A percentile compares a stretch with the other conserved stretches of the same genome.
Conservation (phyloP, 805 yeast genomes). For the Kurtzmaniella fragi region DNA sequence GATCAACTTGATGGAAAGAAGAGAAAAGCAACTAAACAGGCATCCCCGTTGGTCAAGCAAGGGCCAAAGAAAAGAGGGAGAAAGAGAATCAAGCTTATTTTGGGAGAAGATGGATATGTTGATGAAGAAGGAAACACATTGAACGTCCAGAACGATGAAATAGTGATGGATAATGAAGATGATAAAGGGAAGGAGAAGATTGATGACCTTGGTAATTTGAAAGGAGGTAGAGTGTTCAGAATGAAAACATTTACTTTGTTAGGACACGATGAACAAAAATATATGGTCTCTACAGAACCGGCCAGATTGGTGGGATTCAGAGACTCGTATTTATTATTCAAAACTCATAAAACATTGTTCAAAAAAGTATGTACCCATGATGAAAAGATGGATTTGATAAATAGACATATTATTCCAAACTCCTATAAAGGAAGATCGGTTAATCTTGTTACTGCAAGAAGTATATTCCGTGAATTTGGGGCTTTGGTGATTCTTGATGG, state of each 20-base stretch:
- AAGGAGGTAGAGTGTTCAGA: slow-evolving; percentile 70
- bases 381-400: slow-evolving; percentile 79
- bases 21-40: slow-evolving; percentile 8
- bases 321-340: slow-evolving; percentile 85
- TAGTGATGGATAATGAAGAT: slow-evolving; percentile 64
- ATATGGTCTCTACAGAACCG: slow-evolving; percentile 93
- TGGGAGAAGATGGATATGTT: slow-evolving; percentile 37
- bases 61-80: slow-evolving; percentile 40
- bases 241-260: slow-evolving; percentile 61
- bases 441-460: slow-evolving; percentile 85
- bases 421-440: slow-evolving; percentile 89
- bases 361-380: slow-evolving; percentile 70
- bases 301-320: slow-evolving; percentile 93
- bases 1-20: slow-evolving; percentile 4
- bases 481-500: slow-evolving; percentile 80
- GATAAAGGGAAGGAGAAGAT: slow-evolving; percentile 75
- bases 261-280: slow-evolving; percentile 65
- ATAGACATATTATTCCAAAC: slow-evolving; percentile 76
- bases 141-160: slow-evolving; percentile 69
- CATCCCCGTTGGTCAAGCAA: slow-evolving; percentile 3
- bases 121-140: slow-evolving; percentile 70
- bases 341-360: slow-evolving; percentile 72
- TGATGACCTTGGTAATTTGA: slow-evolving; percentile 57
- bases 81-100: slow-evolving; percentile 33
- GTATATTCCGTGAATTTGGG: slow-evolving; percentile 89